These are phyloP conservation scores for Suillus clintonianus DNA, from an alignment of 768 basidiomycete genomes.

Conservation along the genomic window DNA sequence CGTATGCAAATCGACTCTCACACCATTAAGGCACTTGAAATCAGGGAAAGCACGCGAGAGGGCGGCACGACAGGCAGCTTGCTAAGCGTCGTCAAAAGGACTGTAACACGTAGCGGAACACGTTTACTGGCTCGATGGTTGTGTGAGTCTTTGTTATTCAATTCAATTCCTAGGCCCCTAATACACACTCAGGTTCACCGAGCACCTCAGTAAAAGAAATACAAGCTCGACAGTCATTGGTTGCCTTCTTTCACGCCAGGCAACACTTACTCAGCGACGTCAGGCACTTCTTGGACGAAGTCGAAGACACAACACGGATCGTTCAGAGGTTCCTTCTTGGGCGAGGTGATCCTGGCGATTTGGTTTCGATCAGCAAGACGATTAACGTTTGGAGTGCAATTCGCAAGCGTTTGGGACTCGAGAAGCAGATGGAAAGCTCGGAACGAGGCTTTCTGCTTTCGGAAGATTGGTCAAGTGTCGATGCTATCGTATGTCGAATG, in stretches of 20 bases:
- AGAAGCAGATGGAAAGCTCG: constrained; percentile 52
- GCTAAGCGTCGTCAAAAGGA: constrained; percentile 73
- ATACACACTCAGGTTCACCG: constrained; percentile 65
- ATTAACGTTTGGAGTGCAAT: constrained; percentile 62
- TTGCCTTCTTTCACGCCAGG: constrained; percentile 64
- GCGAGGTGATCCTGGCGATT: constrained; percentile 65
- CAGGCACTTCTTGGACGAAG: constrained; percentile 48
- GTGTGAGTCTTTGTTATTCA: constrained; percentile 48
- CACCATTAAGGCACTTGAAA: constrained; percentile 87
- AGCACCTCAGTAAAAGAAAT: constrained; percentile 78
- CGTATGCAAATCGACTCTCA: constrained; percentile 91
- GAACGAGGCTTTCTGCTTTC: constrained; percentile 21
- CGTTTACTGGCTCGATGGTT: constrained; percentile 76
- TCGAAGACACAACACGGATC: constrained; percentile 74
- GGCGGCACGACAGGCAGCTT: constrained; percentile 76
- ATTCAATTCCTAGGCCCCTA: constrained; percentile 8
- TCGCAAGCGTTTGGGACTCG: constrained; percentile 50
- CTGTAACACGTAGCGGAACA: constrained; percentile 75
- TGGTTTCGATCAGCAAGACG: constrained; percentile 63
- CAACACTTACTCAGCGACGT: constrained; percentile 70
- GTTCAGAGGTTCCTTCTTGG: constrained; percentile 76
- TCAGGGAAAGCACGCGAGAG: constrained; percentile 72
- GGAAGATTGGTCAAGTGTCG: constrained; percentile 59
- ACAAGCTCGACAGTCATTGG: constrained; percentile 71
- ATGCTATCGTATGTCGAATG: constrained; percentile 56